Base-by-base conservation (phyloP, 805 yeast genomes). In the Spathaspora sp. region DNA sequence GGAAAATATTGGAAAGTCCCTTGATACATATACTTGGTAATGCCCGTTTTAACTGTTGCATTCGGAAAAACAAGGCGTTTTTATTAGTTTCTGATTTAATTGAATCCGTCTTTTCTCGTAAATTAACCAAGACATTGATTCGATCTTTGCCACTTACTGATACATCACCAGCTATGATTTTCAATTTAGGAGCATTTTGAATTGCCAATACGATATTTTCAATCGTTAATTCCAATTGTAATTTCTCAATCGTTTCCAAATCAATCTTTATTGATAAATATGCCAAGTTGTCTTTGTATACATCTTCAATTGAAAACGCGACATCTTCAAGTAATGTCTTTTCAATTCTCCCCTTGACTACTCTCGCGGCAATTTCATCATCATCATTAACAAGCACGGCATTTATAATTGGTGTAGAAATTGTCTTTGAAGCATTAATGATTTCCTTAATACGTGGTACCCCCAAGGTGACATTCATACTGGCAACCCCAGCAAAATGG, bases 401-500 rank as follows among this genome's bases (percentile, higher is more conserved):
- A 59, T 93, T 91, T 65, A 94, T 94, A 65, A 94, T 94, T 1
- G 99, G 99, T 7, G 99, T 94, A 6, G 97, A 89, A 60, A 94
- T 94, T 17, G 83, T 82, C 68, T 94, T 94, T 17, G 97, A 89
- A 2, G 99, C 99, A 68, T 94, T 94, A 68, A 94, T 94, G 68
- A 94, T 94, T 77, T 94, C 99, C 73, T 94, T 94, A 67, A 94
- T 93, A 81, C 99, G 97, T 47, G 99, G 99, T 49, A 94, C 99
- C 82, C 99, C 99, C 60, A 94, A 81, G 0, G 99, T 94, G 58
- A 93, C 97, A 76, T 94, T 94, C 97, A 93, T 94, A 46, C 97
- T 88, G 35, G 99, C 98, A 52, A 94, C 99, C 79, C 99, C 99
- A 63, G 99, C 99, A 79, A 94, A 94, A 78, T 94, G 99, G 89